Evolutionary conservation across 805 yeast genomes (phyloP), one percentile per base, ranked within the genome.

Genomic region (Schwanniomyces polymorphus): DNA sequence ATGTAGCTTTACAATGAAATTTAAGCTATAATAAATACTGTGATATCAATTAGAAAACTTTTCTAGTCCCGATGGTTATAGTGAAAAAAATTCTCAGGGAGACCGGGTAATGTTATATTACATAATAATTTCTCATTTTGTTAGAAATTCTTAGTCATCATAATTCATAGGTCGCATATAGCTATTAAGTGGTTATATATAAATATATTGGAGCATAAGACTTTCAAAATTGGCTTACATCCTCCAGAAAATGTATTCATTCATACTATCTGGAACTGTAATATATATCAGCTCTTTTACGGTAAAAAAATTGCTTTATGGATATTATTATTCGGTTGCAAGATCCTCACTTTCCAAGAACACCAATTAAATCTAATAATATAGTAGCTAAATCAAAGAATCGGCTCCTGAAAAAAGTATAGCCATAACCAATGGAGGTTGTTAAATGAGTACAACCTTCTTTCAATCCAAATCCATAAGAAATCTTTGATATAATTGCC

Each of bases 61-160:
- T 42, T 31, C 28, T 27, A 18, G 27, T 11, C 17, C 38, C 49
- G 49, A 46, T 46, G 49, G 46, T 26, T 25, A 18, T 14, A 33
- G 41, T 27, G 26, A 27, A 33, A 45, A 40, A 16, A 25, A 33
- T 21, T 27, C 23, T 28, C 23, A n/a, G 5, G 29, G 9, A 2
- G 42, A 9, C 48, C 44, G 48, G 48, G 41, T 41, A 45, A 33
- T 34, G 11, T 3, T 4, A 5, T 5, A 27, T 45, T 45, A 45
- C 21, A 14, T 45, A 41, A 45, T 2, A n/a, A 38, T 34, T 25
- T 34, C 7, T 3, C 18, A 3, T 5, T 21, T 44, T 39, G 38
- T 16, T 44, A 40, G 28, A 7, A n/a, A 8, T 8, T 40, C 44
- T 42, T 23, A 42, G 44, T 42, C 39, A 34, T 10, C 21, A 16